Conservation (phyloP, 306 rosid species). For the Prunus davidiana region DNA sequence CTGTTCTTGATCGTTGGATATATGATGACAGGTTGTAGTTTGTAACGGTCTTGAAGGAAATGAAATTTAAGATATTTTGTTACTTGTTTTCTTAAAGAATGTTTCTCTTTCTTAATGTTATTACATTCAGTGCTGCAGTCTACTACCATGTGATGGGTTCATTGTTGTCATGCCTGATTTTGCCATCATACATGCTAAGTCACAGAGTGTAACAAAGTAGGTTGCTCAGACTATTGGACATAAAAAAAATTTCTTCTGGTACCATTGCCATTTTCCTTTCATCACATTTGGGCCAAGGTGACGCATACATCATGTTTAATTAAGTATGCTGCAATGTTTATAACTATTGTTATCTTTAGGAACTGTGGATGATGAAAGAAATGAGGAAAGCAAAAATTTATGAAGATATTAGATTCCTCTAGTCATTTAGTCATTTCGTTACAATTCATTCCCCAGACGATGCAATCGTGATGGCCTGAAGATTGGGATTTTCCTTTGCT, state of each 20-base stretch:
- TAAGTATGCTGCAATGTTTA: constrained; percentile 19
- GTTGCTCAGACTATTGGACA: neutral
- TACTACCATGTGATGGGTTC: no score
- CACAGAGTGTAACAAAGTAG: neutral
- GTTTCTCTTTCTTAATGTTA: neutral
- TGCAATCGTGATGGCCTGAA: constrained; percentile 26
- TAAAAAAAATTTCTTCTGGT: no score
- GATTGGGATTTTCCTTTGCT: constrained; percentile 33
- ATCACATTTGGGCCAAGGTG: neutral
- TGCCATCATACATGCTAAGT: no score
- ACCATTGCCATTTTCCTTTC: neutral
- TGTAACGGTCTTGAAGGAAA: constrained; percentile 2
- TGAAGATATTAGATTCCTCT: neutral
- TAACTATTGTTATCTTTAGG: constrained; percentile 6
- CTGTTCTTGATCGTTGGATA: constrained; percentile 12
- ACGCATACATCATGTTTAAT: neutral
- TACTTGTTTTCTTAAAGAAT: neutral
- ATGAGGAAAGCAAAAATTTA: neutral
- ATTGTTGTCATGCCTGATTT: no score
- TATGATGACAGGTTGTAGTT: constrained; percentile 19
- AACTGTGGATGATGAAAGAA: neutral
- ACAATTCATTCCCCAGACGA: constrained; percentile 21
- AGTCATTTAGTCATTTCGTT: constrained; percentile 12
- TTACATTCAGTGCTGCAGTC: no score
- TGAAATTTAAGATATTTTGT: neutral